Conservation (phyloP, 192 early-diverging fungal species). For the Umbelopsis vinacea region DNA sequence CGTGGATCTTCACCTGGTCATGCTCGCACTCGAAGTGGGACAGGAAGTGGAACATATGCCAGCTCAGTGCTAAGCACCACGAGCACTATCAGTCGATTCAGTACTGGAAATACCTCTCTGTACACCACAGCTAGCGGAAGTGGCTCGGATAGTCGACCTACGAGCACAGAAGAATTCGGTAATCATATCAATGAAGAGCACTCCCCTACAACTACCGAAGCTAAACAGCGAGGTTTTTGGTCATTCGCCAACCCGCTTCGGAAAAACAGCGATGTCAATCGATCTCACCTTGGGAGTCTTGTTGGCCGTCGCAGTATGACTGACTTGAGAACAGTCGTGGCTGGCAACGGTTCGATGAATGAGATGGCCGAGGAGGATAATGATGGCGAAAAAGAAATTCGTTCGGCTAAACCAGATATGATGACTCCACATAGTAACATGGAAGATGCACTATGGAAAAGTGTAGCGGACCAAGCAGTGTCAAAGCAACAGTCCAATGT, state of each 20-base stretch:
- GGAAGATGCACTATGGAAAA: neutral
- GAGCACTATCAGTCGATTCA: slow-evolving; percentile 11
- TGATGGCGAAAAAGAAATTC: neutral
- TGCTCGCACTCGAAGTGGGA: neutral
- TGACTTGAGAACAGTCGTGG: neutral
- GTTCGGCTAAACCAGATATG: neutral
- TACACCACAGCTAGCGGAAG: slow-evolving; percentile 31
- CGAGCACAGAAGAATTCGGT: slow-evolving; percentile 33
- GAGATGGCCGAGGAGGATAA: neutral
- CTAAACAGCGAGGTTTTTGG: slow-evolving; percentile 18
- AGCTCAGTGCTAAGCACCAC: slow-evolving; percentile 17
- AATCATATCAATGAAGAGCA: neutral
- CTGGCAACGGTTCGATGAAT: neutral
- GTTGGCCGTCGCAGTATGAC: slow-evolving; percentile 20
- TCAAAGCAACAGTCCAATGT: neutral
- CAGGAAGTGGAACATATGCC: slow-evolving; percentile 33
- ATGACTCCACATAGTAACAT: neutral
- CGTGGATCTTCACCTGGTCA: slow-evolving; percentile 11
- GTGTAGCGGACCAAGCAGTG: slow-evolving; percentile 13
- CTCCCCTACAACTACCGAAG: slow-evolving; percentile 2
- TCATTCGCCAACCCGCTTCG: slow-evolving; percentile 6
- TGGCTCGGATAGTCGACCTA: slow-evolving; percentile 36
- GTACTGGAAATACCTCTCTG: slow-evolving; percentile 5
- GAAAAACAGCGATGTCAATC: neutral
- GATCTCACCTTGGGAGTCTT: slow-evolving; percentile 8